Conservation (phyloP, 2,329 filamentous ascomycete species). For the Colletotrichum liaoningense region DNA sequence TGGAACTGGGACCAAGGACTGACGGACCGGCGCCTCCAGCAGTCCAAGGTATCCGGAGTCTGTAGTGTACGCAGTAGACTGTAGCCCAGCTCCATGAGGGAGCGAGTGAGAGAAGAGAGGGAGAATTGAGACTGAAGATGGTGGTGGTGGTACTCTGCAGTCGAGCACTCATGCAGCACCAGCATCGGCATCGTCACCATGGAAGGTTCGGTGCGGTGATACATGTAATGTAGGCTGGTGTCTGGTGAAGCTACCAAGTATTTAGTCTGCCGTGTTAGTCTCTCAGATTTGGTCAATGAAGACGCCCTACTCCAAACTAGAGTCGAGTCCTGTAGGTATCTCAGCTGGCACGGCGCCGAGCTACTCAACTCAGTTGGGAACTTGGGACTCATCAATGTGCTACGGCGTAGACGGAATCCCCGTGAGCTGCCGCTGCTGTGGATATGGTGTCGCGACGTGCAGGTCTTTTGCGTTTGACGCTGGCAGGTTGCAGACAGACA, state of each 20-base stretch:
- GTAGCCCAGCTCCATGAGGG: neutral
- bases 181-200: neutral
- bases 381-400: neutral
- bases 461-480: neutral
- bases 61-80: too few relatives aligned
- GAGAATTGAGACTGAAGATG: neutral
- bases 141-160: neutral
- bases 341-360: neutral
- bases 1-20: constrained; percentile 1
- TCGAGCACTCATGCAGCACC: neutral
- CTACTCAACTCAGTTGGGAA: neutral
- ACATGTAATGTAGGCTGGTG: neutral
- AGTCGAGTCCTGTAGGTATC: neutral
- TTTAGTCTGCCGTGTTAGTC: neutral
- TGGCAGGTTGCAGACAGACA: constrained; percentile 1
- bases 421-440: neutral
- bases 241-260: neutral
- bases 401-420: constrained; percentile 2
- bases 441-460: constrained; percentile 13
- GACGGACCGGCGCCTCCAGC: neutral
- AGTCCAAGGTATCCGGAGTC: too few relatives aligned
- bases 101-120: neutral
- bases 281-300: neutral
- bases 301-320: neutral
- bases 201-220: neutral